Evolutionary conservation across 192 early-diverging fungal species (phyloP).

Genomic region (Entrophospora sp.): DNA sequence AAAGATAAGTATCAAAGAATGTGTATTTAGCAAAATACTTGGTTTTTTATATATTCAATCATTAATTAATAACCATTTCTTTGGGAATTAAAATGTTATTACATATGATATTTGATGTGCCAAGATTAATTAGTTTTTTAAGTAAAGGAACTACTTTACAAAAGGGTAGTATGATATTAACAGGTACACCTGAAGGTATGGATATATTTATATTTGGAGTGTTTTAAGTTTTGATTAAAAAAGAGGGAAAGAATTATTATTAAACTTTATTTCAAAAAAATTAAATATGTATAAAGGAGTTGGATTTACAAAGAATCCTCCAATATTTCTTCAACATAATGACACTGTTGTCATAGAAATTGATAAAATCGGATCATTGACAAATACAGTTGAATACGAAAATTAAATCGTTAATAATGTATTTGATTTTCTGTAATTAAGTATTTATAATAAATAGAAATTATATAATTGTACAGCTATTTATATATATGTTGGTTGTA

Average conservation of each 20-base stretch:
- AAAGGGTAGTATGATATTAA: conserved; percentile 48
- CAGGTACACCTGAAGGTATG: conserved; percentile 34
- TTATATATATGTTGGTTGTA: no score
- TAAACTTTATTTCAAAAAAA: conserved; percentile 4
- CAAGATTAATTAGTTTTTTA: conserved; percentile 45
- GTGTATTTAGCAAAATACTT: no score
- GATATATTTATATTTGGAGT: background rate
- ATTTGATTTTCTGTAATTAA: no score
- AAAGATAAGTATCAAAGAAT: no score
- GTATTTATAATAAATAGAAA: no score
- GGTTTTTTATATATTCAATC: no score
- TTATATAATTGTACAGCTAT: no score
- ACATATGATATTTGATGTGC: conserved; percentile 52
- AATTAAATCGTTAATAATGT: background rate
- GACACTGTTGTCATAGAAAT: conserved; percentile 40
- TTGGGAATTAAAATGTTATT: no score
- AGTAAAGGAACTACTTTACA: conserved; percentile 51
- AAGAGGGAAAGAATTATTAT: conserved; percentile 9
- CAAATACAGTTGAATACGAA: conserved; percentile 41
- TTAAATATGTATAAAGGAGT: conserved; percentile 28
- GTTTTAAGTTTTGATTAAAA: background rate
- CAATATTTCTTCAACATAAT: conserved; percentile 43
- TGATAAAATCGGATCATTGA: conserved; percentile 43
- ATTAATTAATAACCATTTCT: no score
- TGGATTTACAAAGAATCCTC: conserved; percentile 41